These are phyloP conservation scores for Thelonectria olida DNA, from an alignment of 2,329 filamentous ascomycete genomes.

Conservation along the genomic window DNA sequence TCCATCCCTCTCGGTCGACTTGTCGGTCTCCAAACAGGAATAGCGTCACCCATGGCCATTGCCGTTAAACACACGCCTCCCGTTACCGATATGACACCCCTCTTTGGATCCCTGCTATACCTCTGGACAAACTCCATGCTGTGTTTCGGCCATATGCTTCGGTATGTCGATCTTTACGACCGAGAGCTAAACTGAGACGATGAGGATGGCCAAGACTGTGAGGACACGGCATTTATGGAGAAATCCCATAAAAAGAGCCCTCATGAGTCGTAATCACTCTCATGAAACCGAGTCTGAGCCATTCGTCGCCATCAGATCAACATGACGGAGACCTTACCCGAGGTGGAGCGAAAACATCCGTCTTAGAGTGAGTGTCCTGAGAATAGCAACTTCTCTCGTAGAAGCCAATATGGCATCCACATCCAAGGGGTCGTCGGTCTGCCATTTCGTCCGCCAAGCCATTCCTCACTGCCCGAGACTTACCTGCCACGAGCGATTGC, in stretches of 20 bases:
- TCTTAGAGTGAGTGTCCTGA: neutral
- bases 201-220: neutral
- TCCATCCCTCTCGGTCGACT: slow-evolving; percentile 6
- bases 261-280: neutral
- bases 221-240: neutral
- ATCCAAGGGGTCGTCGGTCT: too few relatives aligned
- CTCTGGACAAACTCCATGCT: slow-evolving; percentile 1
- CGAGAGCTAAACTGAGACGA: slow-evolving; percentile 1
- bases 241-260: neutral
- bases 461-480: neutral
- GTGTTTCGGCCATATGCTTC: neutral
- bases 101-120: neutral
- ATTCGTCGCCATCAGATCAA: neutral
- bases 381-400: neutral
- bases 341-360: neutral
- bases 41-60: slow-evolving; percentile 2
- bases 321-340: neutral
- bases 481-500: neutral
- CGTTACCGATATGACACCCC: neutral
- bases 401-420: too few relatives aligned
- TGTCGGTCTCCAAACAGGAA: slow-evolving; percentile 21
- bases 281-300: neutral
- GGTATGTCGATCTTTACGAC: slow-evolving; percentile 13
- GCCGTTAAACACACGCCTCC: neutral
- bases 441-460: neutral